Evolutionary conservation across 2,329 filamentous ascomycete species (phyloP).

Genomic region (Didymella keratinophila): DNA sequence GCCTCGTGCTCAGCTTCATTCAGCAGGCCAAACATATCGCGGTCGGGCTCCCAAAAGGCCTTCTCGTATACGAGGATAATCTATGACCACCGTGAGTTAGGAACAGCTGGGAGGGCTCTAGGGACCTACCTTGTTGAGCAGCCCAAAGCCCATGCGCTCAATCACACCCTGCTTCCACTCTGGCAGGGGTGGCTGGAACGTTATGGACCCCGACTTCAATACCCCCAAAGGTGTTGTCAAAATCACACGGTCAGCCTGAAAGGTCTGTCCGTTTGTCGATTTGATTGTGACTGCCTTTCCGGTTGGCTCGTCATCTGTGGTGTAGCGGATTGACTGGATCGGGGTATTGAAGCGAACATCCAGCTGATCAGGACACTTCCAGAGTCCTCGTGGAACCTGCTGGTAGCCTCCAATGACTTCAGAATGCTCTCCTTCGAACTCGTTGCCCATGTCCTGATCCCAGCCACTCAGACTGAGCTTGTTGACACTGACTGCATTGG

Average conservation of each 20-base stretch:
- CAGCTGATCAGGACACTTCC: constrained; percentile 77
- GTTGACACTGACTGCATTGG: constrained; percentile 88
- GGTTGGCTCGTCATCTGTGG: constrained; percentile 22
- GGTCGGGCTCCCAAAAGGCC: constrained; percentile 87
- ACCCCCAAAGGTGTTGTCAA: constrained; percentile 91
- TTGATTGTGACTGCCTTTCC: constrained; percentile 54
- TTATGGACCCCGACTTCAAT: constrained; percentile 79
- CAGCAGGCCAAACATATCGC: constrained; percentile 93
- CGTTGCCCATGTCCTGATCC: constrained; percentile 97
- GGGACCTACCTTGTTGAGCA: constrained; percentile 79
- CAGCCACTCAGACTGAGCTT: constrained; percentile 88
- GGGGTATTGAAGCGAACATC: constrained; percentile 77
- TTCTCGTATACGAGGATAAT: constrained; percentile 86
- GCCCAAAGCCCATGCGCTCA: constrained; percentile 84
- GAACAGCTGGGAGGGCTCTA: not conserved
- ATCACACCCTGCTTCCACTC: constrained; percentile 85
- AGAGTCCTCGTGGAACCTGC: constrained; percentile 86
- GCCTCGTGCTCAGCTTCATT: constrained; percentile 73
- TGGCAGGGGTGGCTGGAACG: constrained; percentile 92
- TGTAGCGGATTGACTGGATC: constrained; percentile 76
- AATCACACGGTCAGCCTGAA: constrained; percentile 90
- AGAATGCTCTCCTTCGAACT: constrained; percentile 93
- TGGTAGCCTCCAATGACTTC: constrained; percentile 95
- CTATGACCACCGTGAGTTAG: constrained; percentile 40
- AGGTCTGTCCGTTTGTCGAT: constrained; percentile 76